A percentile compares a stretch with the other conserved stretches of the same genome.
These are phyloP conservation scores for Fusarium chuoi DNA, from an alignment of 2,329 filamentous ascomycete species.

Conservation along the genomic window DNA sequence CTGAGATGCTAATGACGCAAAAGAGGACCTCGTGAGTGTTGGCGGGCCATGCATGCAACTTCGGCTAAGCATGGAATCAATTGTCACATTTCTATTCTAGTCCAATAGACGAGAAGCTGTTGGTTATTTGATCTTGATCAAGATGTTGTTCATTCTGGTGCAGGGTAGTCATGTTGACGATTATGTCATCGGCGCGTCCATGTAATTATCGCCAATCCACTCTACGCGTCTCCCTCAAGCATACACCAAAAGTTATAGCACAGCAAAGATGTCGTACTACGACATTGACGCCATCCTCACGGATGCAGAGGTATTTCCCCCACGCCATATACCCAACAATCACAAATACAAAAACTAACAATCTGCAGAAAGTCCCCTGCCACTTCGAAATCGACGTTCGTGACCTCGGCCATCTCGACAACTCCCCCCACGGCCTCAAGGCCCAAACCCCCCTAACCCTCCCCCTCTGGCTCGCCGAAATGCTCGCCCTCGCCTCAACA, in stretches of 20 bases:
- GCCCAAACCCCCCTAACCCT: conserved; percentile 82
- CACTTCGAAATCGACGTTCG: conserved; percentile 92
- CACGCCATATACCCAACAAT: neutral
- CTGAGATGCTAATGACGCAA: conserved; percentile 5
- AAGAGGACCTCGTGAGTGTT: neutral
- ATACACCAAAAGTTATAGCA: conserved; percentile 1
- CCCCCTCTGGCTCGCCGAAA: conserved; percentile 93
- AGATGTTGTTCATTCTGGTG: neutral
- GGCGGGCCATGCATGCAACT: neutral
- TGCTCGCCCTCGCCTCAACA: conserved; percentile 79
- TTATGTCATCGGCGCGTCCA: conserved; percentile 44
- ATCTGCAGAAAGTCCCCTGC: conserved; percentile 87
- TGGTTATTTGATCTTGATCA: neutral
- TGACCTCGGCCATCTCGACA: conserved; percentile 88
- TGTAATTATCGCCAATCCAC: neutral
- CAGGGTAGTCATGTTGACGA: conserved; percentile 18
- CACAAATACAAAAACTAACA: neutral
- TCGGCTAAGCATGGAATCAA: neutral
- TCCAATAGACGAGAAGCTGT: neutral
- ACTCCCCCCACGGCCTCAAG: conserved; percentile 81
- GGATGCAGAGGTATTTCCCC: conserved; percentile 74
- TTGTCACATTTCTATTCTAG: neutral
- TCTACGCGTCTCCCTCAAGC: conserved; percentile 35
- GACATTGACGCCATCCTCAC: conserved; percentile 86
- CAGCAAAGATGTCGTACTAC: conserved; percentile 75